Percentiles rank a stretch among this genome's conserved stretches.
phyloP scores from a whole-genome alignment of 2,329 filamentous ascomycete species.

The Cladophialophora psammophila region DNA sequence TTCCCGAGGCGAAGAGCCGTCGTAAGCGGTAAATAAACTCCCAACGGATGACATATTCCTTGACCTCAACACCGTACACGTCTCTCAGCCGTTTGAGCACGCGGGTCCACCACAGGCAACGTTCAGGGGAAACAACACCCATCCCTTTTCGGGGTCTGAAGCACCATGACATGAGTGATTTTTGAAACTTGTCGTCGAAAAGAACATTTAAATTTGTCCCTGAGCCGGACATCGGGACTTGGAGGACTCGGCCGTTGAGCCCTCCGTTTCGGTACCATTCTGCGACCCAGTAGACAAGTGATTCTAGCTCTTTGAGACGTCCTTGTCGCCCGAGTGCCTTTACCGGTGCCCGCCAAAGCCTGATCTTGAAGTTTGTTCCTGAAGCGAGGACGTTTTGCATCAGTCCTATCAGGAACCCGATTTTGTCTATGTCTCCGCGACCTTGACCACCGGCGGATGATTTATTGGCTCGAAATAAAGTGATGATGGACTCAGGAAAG shows the following conservation, averaged over 20 bases:
- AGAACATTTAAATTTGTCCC: slow-evolving; percentile 46
- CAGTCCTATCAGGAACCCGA: slow-evolving; percentile 55
- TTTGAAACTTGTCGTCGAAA: slow-evolving; percentile 54
- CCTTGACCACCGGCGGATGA: not conserved
- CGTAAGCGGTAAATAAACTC: slow-evolving; percentile 27
- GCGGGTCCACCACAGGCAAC: slow-evolving; percentile 34
- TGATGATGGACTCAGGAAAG: slow-evolving; percentile 9
- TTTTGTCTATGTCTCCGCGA: slow-evolving; percentile 18
- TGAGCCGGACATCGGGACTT: slow-evolving; percentile 19
- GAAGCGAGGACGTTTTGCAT: slow-evolving; percentile 57
- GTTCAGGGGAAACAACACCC: slow-evolving; percentile 24
- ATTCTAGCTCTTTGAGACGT: slow-evolving; percentile 27
- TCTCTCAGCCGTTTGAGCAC: slow-evolving; percentile 33
- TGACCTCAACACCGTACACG: slow-evolving; percentile 29
- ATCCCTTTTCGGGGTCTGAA: slow-evolving; percentile 45
- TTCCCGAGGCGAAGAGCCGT: slow-evolving; percentile 25
- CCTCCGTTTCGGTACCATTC: slow-evolving; percentile 31
- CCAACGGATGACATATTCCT: slow-evolving; percentile 29
- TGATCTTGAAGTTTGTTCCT: slow-evolving; percentile 52
- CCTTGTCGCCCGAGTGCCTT: slow-evolving; percentile 59
- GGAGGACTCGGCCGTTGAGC: slow-evolving; percentile 7
- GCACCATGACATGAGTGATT: slow-evolving; percentile 59
- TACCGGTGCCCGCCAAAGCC: slow-evolving; percentile 65
- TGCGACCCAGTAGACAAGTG: slow-evolving; percentile 35
- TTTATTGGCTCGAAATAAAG: slow-evolving; percentile 11